Percentiles rank a stretch among this genome's conserved stretches.
phyloP scores from a whole-genome alignment of 2,329 filamentous ascomycete species.

The Talaromyces funiculosus region DNA sequence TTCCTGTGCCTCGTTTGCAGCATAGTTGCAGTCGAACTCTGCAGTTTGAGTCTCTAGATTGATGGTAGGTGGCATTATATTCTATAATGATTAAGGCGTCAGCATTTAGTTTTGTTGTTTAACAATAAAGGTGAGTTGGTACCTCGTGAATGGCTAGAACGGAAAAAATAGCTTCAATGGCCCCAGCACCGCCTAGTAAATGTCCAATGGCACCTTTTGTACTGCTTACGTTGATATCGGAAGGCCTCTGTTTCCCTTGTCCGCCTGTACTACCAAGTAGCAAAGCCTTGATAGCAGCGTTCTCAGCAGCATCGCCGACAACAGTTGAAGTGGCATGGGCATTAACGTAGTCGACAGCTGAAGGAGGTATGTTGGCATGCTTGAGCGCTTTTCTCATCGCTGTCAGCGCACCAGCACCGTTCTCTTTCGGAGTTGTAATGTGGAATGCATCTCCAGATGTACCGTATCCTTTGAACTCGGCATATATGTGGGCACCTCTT shows the following conservation, averaged over 20 bases:
- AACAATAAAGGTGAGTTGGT: conserved; percentile 6
- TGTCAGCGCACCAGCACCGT: conserved; percentile 73
- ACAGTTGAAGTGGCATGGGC: conserved; percentile 87
- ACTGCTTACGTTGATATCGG: conserved; percentile 75
- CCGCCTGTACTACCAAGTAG: conserved; percentile 66
- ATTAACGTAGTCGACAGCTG: conserved; percentile 81
- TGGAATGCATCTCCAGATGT: conserved; percentile 87
- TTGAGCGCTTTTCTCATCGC: conserved; percentile 81
- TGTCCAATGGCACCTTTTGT: conserved; percentile 93
- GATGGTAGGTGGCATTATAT: conserved; percentile 74
- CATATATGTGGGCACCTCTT: conserved; percentile 76
- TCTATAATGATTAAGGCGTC: conserved; percentile 44
- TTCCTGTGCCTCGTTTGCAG: conserved; percentile 65
- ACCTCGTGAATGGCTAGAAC: conserved; percentile 75
- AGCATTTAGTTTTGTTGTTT: background rate
- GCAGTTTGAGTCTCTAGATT: conserved; percentile 66
- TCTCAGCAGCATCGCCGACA: conserved; percentile 84
- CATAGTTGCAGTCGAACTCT: conserved; percentile 77
- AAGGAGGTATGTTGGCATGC: conserved; percentile 63
- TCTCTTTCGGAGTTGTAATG: conserved; percentile 81
- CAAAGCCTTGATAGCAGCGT: conserved; percentile 69
- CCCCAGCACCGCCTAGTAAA: conserved; percentile 83
- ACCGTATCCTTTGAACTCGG: conserved; percentile 83
- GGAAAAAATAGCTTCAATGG: conserved; percentile 81
- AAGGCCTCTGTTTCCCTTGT: conserved; percentile 45